These are phyloP conservation scores for Teunomyces kruisii DNA, from an alignment of 805 yeast genomes.

Conservation along the genomic window DNA sequence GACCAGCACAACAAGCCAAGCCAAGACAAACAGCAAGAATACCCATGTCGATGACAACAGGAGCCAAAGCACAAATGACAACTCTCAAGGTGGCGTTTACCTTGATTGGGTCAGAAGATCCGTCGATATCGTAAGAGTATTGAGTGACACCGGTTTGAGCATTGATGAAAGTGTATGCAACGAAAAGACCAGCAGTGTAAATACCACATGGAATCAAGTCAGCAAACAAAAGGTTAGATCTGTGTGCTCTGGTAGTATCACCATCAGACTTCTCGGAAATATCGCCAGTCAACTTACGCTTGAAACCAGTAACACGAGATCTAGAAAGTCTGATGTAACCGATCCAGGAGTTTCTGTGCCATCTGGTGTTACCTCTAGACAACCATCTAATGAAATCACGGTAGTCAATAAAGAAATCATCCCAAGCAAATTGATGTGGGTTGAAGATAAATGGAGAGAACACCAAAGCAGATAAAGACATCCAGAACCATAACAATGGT, in stretches of 20 bases:
- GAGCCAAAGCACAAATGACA: constrained; percentile 81
- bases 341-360: constrained; percentile 89
- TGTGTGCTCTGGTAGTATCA: constrained; percentile 74
- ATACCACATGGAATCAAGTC: constrained; percentile 75
- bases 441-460: constrained; percentile 93
- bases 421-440: constrained; percentile 97
- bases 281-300: constrained; percentile 67
- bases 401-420: constrained; percentile 94
- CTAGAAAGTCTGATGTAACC: constrained; percentile 79
- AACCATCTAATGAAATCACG: constrained; percentile 90
- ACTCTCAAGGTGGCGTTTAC: constrained; percentile 75
- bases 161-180: constrained; percentile 78
- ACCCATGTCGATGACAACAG: constrained; percentile 89
- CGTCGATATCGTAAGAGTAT: constrained; percentile 30
- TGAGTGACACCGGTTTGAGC: constrained; percentile 79
- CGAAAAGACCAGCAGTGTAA: constrained; percentile 67
- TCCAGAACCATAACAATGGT: constrained; percentile 96
- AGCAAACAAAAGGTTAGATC: constrained; percentile 73
- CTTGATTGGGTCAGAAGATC: constrained; percentile 34
- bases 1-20: constrained; percentile 96
- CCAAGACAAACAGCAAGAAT: constrained; percentile 72
- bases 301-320: constrained; percentile 90
- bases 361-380: constrained; percentile 85
- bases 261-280: constrained; percentile 65
- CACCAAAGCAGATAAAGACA: constrained; percentile 81